Evolutionary conservation across 2,329 filamentous ascomycete genomes (phyloP).

Genomic region (Seiridium unicorne): DNA sequence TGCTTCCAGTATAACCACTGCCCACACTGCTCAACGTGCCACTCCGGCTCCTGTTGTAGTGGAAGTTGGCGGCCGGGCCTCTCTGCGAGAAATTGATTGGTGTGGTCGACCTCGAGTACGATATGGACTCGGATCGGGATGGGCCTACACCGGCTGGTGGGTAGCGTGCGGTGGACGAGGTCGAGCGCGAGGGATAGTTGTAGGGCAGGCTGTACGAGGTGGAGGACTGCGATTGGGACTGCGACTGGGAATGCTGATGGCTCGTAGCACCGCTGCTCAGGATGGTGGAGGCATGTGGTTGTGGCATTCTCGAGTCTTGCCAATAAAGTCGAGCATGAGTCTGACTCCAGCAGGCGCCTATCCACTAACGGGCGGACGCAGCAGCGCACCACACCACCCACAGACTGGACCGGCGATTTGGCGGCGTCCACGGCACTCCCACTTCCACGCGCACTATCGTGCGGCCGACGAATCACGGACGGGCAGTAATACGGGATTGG

Average conservation of each 20-base stretch:
- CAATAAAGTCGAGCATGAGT: neutral
- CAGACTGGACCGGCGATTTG: neutral
- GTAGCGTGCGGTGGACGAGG: neutral
- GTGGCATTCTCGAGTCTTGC: conserved; percentile 11
- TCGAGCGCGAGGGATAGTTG: conserved; percentile 4
- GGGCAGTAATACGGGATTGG: neutral
- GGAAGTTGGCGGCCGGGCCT: conserved; percentile 8
- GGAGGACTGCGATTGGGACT: conserved; percentile 6
- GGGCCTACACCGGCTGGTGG: neutral
- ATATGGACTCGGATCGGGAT: neutral
- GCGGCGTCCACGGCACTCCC: conserved; percentile 1
- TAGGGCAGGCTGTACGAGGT: conserved; percentile 1
- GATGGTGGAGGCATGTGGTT: conserved; percentile 12
- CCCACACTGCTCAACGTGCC: neutral
- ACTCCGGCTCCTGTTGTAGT: conserved; percentile 10
- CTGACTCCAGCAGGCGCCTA: neutral
- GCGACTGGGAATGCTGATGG: conserved; percentile 9
- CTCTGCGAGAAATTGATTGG: conserved; percentile 3
- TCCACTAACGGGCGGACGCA: neutral
- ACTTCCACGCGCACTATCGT: neutral
- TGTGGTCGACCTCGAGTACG: neutral
- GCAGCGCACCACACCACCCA: neutral
- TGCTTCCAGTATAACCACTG: neutral
- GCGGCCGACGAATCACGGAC: neutral
- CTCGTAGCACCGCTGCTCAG: conserved; percentile 5